Evolutionary conservation across 2,329 filamentous ascomycete genomes (phyloP).

Genomic region (Exophiala aquamarina): DNA sequence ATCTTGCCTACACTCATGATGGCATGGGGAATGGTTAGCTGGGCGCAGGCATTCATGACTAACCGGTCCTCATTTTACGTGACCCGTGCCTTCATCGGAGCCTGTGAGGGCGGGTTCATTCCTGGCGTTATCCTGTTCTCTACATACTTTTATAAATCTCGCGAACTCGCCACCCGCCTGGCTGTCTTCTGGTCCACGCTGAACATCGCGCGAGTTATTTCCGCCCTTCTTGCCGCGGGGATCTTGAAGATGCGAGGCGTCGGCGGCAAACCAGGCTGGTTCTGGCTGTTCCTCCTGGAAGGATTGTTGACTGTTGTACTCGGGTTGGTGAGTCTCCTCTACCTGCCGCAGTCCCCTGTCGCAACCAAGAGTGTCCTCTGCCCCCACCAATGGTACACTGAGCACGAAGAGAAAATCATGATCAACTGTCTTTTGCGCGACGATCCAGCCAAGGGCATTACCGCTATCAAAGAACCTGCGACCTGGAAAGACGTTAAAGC

Average conservation of each 20-base stretch:
- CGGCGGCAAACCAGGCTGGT: conserved; percentile 53
- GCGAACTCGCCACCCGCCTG: conserved; percentile 34
- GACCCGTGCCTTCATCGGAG: conserved; percentile 45
- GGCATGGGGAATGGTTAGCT: conserved; percentile 30
- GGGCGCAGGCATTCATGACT: conserved; percentile 31
- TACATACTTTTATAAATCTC: conserved; percentile 30
- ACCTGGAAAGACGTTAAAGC: too few relatives aligned
- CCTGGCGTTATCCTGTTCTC: conserved; percentile 39
- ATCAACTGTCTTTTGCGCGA: too few relatives aligned
- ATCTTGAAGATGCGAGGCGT: conserved; percentile 51
- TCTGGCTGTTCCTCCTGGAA: conserved; percentile 57
- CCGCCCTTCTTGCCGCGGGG: conserved; percentile 40
- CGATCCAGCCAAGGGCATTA: too few relatives aligned
- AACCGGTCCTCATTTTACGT: conserved; percentile 41
- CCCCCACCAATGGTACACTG: too few relatives aligned
- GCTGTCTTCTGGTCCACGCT: conserved; percentile 39
- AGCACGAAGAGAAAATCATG: too few relatives aligned
- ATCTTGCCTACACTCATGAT: conserved; percentile 35
- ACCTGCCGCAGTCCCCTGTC: too few relatives aligned
- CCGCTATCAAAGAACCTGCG: too few relatives aligned
- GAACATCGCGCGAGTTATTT: too few relatives aligned
- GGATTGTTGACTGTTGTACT: too few relatives aligned
- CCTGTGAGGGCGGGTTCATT: conserved; percentile 54
- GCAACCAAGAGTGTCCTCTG: too few relatives aligned
- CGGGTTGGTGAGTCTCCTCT: too few relatives aligned